These are phyloP conservation scores for Vigna unguiculata DNA, from an alignment of 306 rosid genomes.

Conservation along the genomic window DNA sequence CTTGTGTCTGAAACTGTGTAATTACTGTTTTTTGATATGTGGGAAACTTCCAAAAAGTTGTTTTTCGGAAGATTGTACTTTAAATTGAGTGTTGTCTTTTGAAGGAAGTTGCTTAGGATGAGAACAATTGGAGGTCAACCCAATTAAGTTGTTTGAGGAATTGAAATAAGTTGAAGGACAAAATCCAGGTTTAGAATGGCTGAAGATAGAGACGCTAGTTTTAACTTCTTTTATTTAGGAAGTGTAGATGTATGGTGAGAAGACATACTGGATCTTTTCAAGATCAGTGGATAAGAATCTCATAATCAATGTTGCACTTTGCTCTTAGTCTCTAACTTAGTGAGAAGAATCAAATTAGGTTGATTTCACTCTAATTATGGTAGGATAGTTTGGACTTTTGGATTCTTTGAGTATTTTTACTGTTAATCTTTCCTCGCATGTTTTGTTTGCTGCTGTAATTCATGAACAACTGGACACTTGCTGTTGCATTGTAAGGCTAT, in stretches of 20 bases:
- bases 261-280: not conserved
- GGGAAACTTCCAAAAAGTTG: not conserved
- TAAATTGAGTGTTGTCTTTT: not conserved
- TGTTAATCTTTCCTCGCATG: not conserved
- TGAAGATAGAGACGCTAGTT: not conserved
- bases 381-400: slow-evolving; percentile 3
- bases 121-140: not conserved
- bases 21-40: not conserved
- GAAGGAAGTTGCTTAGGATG: not conserved
- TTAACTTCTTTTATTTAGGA: not conserved
- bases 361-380: not conserved
- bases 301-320: not conserved
- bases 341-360: not conserved
- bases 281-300: not conserved
- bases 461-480: not conserved
- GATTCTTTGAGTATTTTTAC: not conserved
- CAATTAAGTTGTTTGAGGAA: not conserved
- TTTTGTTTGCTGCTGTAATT: not conserved
- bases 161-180: not conserved
- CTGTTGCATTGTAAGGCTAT: not conserved
- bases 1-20: not conserved
- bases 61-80: not conserved
- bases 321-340: not conserved
- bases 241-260: not conserved
- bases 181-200: slow-evolving; percentile 22